A percentile compares a stretch with the other conserved stretches of the same genome.
These are phyloP conservation scores for Thelephora aurantiotincta DNA, from an alignment of 768 basidiomycete genomes.

Conservation along the genomic window DNA sequence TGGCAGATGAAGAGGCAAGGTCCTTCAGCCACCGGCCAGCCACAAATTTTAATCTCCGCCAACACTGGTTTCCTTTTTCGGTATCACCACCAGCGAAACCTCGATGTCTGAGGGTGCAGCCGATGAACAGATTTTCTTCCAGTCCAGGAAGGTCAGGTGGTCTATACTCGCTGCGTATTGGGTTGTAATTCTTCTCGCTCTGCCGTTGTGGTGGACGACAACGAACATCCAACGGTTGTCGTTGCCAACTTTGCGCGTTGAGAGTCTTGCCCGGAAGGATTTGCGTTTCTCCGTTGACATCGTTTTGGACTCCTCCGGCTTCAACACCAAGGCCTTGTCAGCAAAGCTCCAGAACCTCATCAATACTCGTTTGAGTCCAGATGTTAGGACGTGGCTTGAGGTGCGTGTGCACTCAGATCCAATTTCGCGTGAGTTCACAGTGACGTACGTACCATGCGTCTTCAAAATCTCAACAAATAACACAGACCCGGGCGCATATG, in stretches of 20 bases:
- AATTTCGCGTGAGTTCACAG: no score
- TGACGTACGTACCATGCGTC: no score
- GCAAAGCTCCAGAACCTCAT: not conserved
- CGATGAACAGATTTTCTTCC: constrained; percentile 38
- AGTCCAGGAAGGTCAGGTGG: constrained; percentile 34
- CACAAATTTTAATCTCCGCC: no score
- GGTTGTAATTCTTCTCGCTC: constrained; percentile 53
- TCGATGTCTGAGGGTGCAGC: constrained; percentile 20
- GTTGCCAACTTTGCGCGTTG: constrained; percentile 50
- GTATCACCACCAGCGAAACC: not conserved
- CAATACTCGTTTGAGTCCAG: not conserved
- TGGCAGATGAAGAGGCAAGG: no score
- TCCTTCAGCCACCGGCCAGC: no score
- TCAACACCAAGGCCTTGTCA: not conserved
- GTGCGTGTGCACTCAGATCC: no score
- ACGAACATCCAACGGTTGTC: constrained; percentile 80
- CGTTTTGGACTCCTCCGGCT: constrained; percentile 4
- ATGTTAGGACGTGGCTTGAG: no score
- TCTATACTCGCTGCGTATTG: constrained; percentile 67
- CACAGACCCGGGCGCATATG: no score
- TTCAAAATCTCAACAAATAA: no score
- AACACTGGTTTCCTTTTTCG: no score
- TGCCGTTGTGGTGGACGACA: constrained; percentile 90
- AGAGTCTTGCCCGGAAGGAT: constrained; percentile 6
- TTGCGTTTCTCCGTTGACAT: constrained; percentile 18